Base-by-base conservation (phyloP, 2,329 filamentous ascomycete species). In the Alternaria sp. region DNA sequence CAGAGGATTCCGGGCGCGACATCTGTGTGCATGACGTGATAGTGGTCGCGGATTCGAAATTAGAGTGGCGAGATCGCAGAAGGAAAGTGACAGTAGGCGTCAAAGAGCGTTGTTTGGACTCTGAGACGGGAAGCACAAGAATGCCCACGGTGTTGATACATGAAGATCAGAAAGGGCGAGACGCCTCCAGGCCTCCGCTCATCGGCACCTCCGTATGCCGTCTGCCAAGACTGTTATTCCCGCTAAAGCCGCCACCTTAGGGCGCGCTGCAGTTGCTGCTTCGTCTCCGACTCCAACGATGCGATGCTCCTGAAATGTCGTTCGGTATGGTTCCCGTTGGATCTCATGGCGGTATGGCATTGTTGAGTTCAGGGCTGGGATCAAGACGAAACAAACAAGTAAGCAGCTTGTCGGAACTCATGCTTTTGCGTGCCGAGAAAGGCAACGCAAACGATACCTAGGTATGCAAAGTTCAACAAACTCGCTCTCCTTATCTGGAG, bases 11-110 rank as follows among this genome's bases (percentile, higher is more conserved):
- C 51, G 47, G 39, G 54, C 30, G 46, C 53, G 57, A 60, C 57
- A 60, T 60, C 57, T 41, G 57, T 48, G 46, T 60, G 57, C 57
- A 60, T 60, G 57, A 57, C 57, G 57, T 49, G 57, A 48, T 52
- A 52, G 26, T 34, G 28, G 53, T 48, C 26, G 41, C 47, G 47
- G 34, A 3, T 24, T 44, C 32, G 41, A 22, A 30, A 20, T 38
- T 11, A 20, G 39, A 30, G 24, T 34, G 38, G 34, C 46, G 20
- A 43, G 24, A 30, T 46, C 36, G 57, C 47, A 42, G 38, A 39
- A 54, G 26, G 43, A 24, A 34, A 24, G 43, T 34, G 20, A 9
- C 30, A 43, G 54, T 14, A 44, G 39, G 11, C 42, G 34, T 32
- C 39, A 56, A 41, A 20, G 38, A 34, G 24, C 18, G 30, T 3